These are phyloP conservation scores for Claviceps spartinae DNA, from an alignment of 2,329 filamentous ascomycete genomes.

Conservation along the genomic window DNA sequence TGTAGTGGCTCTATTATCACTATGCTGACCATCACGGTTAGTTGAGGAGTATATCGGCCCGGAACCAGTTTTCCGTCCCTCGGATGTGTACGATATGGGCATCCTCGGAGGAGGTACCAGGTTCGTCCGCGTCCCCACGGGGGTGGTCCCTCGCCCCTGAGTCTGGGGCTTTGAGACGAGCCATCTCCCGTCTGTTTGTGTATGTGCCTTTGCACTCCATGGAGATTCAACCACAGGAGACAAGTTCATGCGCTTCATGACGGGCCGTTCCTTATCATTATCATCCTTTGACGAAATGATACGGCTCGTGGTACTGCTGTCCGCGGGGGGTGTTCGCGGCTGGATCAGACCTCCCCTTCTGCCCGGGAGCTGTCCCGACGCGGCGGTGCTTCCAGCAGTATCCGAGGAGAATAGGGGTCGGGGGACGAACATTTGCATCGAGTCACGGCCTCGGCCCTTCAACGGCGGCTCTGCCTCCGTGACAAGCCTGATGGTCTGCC, in stretches of 20 bases:
- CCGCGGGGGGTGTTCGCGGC: slow-evolving; percentile 15
- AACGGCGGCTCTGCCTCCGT: neutral
- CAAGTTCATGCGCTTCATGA: slow-evolving; percentile 19
- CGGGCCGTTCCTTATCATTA: slow-evolving; percentile 9
- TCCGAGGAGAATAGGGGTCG: slow-evolving; percentile 12
- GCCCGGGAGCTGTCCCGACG: slow-evolving; percentile 10
- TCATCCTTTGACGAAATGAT: slow-evolving; percentile 17
- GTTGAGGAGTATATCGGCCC: neutral
- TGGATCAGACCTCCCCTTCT: slow-evolving; percentile 10
- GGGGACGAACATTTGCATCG: slow-evolving; percentile 3
- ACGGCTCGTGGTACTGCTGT: slow-evolving; percentile 21
- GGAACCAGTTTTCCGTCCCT: neutral
- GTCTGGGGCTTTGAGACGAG: slow-evolving; percentile 20
- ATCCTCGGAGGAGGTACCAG: slow-evolving; percentile 20
- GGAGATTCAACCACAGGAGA: slow-evolving; percentile 38
- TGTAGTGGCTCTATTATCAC: neutral
- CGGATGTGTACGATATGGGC: slow-evolving; percentile 11
- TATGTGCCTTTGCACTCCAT: slow-evolving; percentile 11
- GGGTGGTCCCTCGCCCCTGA: slow-evolving; percentile 9
- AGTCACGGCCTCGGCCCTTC: neutral
- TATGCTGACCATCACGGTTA: neutral
- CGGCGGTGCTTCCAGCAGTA: neutral
- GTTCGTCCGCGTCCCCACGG: slow-evolving; percentile 8
- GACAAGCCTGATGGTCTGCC: slow-evolving; percentile 2
- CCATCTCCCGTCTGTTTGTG: slow-evolving; percentile 13